Evolutionary conservation across 805 yeast genomes (phyloP), one percentile per base, ranked within the genome.

Genomic region (Cyberlindnera mycetangii): DNA sequence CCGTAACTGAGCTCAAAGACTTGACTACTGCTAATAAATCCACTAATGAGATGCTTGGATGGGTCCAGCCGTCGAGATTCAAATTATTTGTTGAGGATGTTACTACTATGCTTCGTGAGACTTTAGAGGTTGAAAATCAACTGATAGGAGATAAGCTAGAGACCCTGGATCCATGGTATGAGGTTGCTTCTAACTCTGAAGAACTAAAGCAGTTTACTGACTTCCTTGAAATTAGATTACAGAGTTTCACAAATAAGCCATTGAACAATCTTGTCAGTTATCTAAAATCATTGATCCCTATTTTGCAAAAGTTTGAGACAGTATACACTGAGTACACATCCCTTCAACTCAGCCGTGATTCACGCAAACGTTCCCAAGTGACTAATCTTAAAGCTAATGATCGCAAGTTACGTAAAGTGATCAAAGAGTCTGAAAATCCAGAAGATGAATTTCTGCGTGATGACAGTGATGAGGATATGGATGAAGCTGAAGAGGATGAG

Each of bases 81-180:
- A 57, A 54, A 20, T 38, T 59, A 5, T 58, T 55, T 27, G 62
- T 52, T 22, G 55, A 59, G 32, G 64, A 59, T 44, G 42, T 58
- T 10, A 30, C 50, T 7, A 52, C 59, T 2, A 51, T 50, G 45
- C 33, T 55, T 6, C 16, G 38, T 10, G 32, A 48, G 10, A 12
- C 39, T 2, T 16, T 32, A 7, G 36, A 32, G 4, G 19, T 12
- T n/a, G 48, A 43, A 8, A 20, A 37, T 3, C 9, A n/a, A 2
- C 20, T 45, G 22, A 12, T 18, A 0, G 27, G 20, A n/a, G 43
- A 44, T 3, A 19, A 40, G 6, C 15, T 41, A 4, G 35, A 31
- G 9, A 15, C 42, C 5, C n/a, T 44, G 34, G 59, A 55, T 32
- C 56, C 56, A 32, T 59, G 62, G 64, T 59, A 55, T 48, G 64